Evolutionary conservation across 2,329 filamentous ascomycete genomes (phyloP), one percentile per base, ranked within the genome.

Genomic region (Capronia americana): DNA sequence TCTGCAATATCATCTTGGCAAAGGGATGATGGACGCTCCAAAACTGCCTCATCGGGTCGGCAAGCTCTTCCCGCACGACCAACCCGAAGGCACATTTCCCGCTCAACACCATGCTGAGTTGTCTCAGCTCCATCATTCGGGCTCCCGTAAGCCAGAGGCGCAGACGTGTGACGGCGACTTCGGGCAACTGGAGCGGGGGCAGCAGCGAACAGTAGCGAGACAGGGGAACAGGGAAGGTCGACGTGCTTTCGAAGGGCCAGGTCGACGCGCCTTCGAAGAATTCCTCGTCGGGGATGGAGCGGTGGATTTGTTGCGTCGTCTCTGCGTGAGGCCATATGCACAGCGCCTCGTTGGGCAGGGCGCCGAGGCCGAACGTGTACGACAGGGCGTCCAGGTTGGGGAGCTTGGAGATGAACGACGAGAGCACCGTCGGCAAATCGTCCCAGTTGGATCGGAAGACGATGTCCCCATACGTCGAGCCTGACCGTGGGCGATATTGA

Each of bases 281-380:
- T 7, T 12, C 10, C 24, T 51, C 48, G 48, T 51, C 48, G 20
- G 7, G 20, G 4, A 24, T 8, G 10, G 8, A 23, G 10, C 20
- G 48, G 24, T 23, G 20, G 14, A 51, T 28, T 11, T 26, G 20
- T 51, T 24, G 4, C 20, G 24, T 26, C 20, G n/a, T 51, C 20
- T n/a, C n/a, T n/a, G 24, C 48, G 48, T 51, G 48, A 12, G 48
- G 48, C 48, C 48, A 51, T 12, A 51, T 51, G 20, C 24, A 23
- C 20, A 51, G 10, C 24, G 48, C 20, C 23, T 26, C 1, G 48
- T 51, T 51, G 11, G 48, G 20, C 20, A 51, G 10, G 20, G 48
- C 48, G 7, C 48, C 48, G 11, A 51, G 10, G 3, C 48, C 48
- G 48, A 51, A 23, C 20, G 20, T 51, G 11, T 28, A 51, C 4